Evolutionary conservation across 148 eudicot species (phyloP), one percentile per base, ranked within the genome.

Genomic region (Beta vulgaris): DNA sequence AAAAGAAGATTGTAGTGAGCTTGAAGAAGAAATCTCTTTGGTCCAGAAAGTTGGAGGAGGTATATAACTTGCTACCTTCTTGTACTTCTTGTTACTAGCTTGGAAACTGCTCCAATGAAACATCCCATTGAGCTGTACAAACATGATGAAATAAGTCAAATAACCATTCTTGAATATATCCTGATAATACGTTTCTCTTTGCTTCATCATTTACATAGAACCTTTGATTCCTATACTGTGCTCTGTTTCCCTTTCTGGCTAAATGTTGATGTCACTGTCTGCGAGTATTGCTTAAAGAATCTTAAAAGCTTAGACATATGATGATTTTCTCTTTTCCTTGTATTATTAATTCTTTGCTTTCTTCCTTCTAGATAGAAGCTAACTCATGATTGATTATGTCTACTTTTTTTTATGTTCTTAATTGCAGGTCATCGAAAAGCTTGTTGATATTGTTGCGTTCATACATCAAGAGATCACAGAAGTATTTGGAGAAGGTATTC

Each of bases 21-120:
- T 85, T 94, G 93, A 86, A 88, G 83, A 90, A 85, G 85, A 92
- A 89, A 89, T 94, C 96, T 68, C 97, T 94, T 32, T 94, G 98
- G 98, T 82, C 92, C 15, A 92, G 77, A 79, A 89, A 82, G 82
- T 75, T 94, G 84, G 98, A 90, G 79, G 97, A 94, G 96, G 98
- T 94, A 89, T 57, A 44, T 57, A 29, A 15, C 51, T 31, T 69
- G 28, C 53, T 37, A 29, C 12, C 51, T 31, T 69, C 23, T 44
- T 37, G 25, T 51, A 36, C 32, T 69, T 72, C 29, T 37, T 34
- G 1, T 68, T 62, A 37, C 16, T 28, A 68, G 35, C 77, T 29
- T 69, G 7, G 18, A 28, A 34, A n/a, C n/a, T n/a, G n/a, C n/a
- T n/a, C n/a, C n/a, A n/a, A 32, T 36, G 0, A n/a, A 7, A 16